Base-by-base conservation (phyloP, 2,329 filamentous ascomycete species). In the Stromatinia cepivora region DNA sequence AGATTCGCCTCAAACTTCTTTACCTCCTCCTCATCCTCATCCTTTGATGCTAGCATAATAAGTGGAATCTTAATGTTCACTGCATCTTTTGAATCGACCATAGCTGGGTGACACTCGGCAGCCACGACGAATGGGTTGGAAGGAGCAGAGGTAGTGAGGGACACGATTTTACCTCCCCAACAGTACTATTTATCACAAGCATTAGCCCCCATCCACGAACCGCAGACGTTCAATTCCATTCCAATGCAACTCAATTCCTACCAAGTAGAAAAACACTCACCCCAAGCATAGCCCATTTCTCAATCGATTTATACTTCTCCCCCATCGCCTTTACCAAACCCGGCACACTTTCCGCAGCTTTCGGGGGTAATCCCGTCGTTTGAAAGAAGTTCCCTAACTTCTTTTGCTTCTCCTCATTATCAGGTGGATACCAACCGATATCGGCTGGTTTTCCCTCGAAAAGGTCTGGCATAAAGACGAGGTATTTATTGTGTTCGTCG, bases 381-480 rank as follows among this genome's bases (percentile, higher is more conserved):
- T 79, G 78, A 76, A 91, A 86, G 81, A 91, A 92, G 5, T 78
- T 81, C 39, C 82, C 82, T 4, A 91, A 81, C 36, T 81, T 82
- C 79, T 86, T 81, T 77, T 87, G 79, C 80, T 92, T 90, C 75
- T 92, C 88, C 7, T 86, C 81, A 8, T 80, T 91, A 28, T 81
- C 79, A 34, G 89, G 86, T 3, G 90, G 90, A 17, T 69, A 76
- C 81, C 84, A 85, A 34, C 75, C 69, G 86, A 84, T 71, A 84
- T 87, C 48, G 64, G 42, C 78, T 54, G 75, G 74, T 6, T 75
- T 73, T 78, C 92, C 93, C 71, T 91, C 86, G 83, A 97, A 97
- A 85, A 92, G 94, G 81, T 97, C 94, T 39, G 94, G 94, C 72
- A 97, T 94, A 81, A 94, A 93, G 74, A 97, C 92, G 75, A 88